These are phyloP conservation scores for Syzygium grande DNA, from an alignment of 345 rosid genomes.

Conservation along the genomic window DNA sequence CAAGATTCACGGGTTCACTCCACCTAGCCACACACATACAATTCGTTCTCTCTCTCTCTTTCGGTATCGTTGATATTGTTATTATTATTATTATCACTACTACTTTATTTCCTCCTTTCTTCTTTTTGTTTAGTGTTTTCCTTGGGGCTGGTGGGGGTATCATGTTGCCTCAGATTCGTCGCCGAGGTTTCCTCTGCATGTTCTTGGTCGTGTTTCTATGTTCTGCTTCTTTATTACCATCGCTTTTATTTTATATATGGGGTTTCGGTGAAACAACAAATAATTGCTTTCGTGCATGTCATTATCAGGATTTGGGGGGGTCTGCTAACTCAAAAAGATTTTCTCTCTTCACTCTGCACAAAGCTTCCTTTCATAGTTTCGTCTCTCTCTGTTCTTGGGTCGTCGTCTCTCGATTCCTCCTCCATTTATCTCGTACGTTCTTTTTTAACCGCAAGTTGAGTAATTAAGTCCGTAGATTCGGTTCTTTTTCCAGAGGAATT, in stretches of 20 bases:
- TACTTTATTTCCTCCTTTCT: background rate
- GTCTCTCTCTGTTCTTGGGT: background rate
- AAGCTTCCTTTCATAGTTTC: background rate
- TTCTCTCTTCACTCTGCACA: background rate
- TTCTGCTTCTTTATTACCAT: background rate
- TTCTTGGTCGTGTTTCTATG: constrained; percentile 3
- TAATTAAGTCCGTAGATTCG: background rate
- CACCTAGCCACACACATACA: background rate
- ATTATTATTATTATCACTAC: background rate
- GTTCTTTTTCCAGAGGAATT: background rate
- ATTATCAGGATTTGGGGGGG: background rate
- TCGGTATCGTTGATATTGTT: background rate
- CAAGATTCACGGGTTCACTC: background rate
- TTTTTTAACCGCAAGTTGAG: background rate
- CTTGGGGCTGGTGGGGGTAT: background rate
- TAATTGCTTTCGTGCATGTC: background rate
- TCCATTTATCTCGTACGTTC: background rate
- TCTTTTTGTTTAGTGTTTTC: background rate
- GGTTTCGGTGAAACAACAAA: background rate
- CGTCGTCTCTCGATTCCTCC: background rate
- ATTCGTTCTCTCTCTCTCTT: background rate
- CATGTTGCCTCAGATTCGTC: constrained; percentile 41
- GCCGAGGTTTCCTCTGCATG: constrained; percentile 52
- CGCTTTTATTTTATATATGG: background rate
- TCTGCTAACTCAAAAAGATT: background rate